Evolutionary conservation across 345 rosid genomes (phyloP).

Genomic region (Pugionium cornutum): DNA sequence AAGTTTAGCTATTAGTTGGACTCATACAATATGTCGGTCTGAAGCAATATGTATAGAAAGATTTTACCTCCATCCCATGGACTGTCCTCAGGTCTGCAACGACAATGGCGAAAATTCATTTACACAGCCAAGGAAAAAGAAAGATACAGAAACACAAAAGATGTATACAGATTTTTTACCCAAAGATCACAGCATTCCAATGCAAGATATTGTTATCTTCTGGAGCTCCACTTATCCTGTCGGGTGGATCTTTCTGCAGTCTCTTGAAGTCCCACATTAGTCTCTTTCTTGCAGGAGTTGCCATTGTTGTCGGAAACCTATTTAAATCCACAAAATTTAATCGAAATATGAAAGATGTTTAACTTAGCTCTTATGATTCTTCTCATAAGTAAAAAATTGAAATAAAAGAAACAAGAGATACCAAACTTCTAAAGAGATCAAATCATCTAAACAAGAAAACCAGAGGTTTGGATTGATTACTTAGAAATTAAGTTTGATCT

Average conservation of each 20-base stretch:
- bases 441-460: slow-evolving; percentile 10
- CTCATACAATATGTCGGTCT: not conserved
- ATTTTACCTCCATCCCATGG: slow-evolving; percentile 88
- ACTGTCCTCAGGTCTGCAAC: slow-evolving; percentile 74
- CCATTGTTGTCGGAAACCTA: slow-evolving; percentile 36
- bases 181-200: slow-evolving; percentile 64
- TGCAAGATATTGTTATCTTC: slow-evolving; percentile 61
- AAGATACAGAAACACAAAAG: not conserved
- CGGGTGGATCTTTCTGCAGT: slow-evolving; percentile 61
- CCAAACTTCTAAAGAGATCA: slow-evolving; percentile 1
- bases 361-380: slow-evolving; percentile 13
- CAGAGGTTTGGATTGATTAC: not conserved
- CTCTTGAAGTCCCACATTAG: slow-evolving; percentile 69
- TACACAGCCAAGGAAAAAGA: slow-evolving; percentile 3
- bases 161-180: slow-evolving; percentile 29
- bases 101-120: slow-evolving; percentile 22
- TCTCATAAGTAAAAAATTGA: not conserved
- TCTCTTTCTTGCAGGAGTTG: slow-evolving; percentile 62
- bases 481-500: not conserved
- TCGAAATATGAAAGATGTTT: not conserved
- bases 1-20: not conserved
- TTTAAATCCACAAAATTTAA: not conserved
- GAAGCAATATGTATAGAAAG: slow-evolving; percentile 8
- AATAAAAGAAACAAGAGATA: slow-evolving; percentile 9
- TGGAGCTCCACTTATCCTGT: slow-evolving; percentile 61